phyloP scores from a whole-genome alignment of 768 basidiomycete genomes.

The Pleurotus tuoliensis region DNA sequence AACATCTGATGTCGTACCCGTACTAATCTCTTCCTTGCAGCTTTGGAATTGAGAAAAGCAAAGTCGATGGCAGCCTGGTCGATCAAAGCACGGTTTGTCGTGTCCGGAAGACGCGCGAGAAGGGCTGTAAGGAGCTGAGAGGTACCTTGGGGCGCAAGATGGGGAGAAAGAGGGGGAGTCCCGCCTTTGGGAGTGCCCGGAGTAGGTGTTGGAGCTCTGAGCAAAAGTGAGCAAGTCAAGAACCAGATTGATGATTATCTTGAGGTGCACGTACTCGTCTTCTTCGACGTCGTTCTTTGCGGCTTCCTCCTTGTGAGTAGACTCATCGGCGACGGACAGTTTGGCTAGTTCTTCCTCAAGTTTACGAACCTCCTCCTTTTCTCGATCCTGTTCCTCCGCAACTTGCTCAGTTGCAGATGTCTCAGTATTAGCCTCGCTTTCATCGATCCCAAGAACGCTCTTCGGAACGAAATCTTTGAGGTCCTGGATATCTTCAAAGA shows the following conservation, averaged over 20 bases:
- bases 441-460: conserved; percentile 76
- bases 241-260: not conserved
- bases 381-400: conserved; percentile 44
- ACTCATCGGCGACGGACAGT: conserved; percentile 26
- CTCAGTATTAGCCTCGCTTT: conserved; percentile 28
- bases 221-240: not conserved
- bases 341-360: conserved; percentile 71
- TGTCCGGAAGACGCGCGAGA: conserved; percentile 87
- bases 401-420: not conserved
- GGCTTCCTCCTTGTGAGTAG: not conserved
- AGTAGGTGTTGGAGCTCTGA: conserved; percentile 55
- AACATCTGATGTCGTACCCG: conserved; percentile 48
- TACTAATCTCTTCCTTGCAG: conserved; percentile 85
- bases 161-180: conserved; percentile 60
- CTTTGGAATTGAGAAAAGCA: conserved; percentile 94
- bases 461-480: conserved; percentile 89
- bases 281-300: conserved; percentile 27
- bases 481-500: conserved; percentile 92
- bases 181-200: conserved; percentile 63
- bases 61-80: conserved; percentile 96
- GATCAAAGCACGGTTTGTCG: conserved; percentile 84
- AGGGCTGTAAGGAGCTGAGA: conserved; percentile 90
- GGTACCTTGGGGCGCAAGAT: conserved; percentile 82
- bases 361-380: conserved; percentile 44
- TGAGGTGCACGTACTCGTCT: conserved; percentile 35